These are phyloP conservation scores for Trichophyton equinum DNA, from an alignment of 2,329 filamentous ascomycete species.

Conservation along the genomic window DNA sequence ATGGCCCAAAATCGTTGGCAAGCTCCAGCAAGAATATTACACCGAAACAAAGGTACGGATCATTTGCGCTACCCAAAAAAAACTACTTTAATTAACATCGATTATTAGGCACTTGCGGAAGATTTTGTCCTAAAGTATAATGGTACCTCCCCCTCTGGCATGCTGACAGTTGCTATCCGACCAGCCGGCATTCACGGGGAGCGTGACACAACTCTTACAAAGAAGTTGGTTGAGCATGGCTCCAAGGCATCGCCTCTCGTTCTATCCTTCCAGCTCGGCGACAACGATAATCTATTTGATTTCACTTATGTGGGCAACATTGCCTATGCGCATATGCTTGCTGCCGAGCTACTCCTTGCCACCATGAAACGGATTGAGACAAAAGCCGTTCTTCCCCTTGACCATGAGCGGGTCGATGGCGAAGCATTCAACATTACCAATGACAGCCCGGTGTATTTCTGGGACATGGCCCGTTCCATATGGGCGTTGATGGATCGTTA, in stretches of 20 bases:
- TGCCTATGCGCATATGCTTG: conserved; percentile 71
- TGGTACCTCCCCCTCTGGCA: conserved; percentile 42
- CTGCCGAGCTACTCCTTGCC: conserved; percentile 57
- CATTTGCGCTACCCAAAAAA: background rate
- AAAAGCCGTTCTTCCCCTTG: conserved; percentile 47
- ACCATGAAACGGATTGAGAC: conserved; percentile 24
- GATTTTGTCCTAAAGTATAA: conserved; percentile 66
- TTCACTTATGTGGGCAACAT: conserved; percentile 59
- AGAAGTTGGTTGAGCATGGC: conserved; percentile 61
- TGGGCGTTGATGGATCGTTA: conserved; percentile 43
- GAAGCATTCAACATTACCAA: conserved; percentile 88
- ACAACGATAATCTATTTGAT: conserved; percentile 57
- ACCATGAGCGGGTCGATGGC: conserved; percentile 65
- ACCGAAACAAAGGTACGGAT: conserved; percentile 67
- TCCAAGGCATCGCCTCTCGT: conserved; percentile 44
- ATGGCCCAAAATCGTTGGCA: conserved; percentile 62
- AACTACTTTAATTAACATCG: background rate
- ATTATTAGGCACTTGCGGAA: conserved; percentile 59
- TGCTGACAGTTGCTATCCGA: conserved; percentile 70
- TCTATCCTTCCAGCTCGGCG: conserved; percentile 67
- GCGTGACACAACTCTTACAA: conserved; percentile 65
- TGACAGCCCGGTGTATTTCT: conserved; percentile 76
- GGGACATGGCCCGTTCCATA: conserved; percentile 70
- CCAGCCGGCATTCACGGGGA: conserved; percentile 86
- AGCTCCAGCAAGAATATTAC: conserved; percentile 66